These are phyloP conservation scores for Myxozyma udenii DNA, from an alignment of 805 yeast genomes.

Conservation along the genomic window DNA sequence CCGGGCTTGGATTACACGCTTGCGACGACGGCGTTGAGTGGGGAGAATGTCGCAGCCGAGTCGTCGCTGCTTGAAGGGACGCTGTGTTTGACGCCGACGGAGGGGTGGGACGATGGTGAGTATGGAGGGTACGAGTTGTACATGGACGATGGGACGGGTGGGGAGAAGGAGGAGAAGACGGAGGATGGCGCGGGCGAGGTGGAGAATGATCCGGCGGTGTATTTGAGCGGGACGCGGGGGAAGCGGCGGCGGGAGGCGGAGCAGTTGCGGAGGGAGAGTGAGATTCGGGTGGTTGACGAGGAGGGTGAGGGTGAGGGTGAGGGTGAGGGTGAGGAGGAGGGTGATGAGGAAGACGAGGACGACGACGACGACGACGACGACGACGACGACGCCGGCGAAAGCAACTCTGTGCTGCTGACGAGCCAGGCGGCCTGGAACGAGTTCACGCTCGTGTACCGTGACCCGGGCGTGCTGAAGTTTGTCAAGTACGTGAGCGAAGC, in stretches of 20 bases:
- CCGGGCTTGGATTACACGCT: conserved; percentile 93
- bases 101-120: conserved; percentile 74
- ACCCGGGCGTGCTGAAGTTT: conserved; percentile 82
- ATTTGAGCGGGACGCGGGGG: conserved; percentile 21
- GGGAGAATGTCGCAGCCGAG: conserved; percentile 34
- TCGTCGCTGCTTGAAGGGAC: conserved; percentile 70
- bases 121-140: conserved; percentile 92
- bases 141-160: conserved; percentile 45
- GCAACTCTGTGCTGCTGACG: conserved; percentile 73
- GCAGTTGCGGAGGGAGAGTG: conserved; percentile 12
- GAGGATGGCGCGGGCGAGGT: conserved; percentile 44
- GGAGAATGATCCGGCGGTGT: conserved; percentile 32
- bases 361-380: conserved; percentile 67
- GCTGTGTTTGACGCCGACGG: conserved; percentile 72
- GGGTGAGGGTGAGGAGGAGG: conserved; percentile 41
- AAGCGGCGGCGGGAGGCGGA: conserved; percentile 18
- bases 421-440: conserved; percentile 82
- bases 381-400: conserved; percentile 52
- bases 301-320: conserved; percentile 40
- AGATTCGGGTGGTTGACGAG: conserved; percentile 1
- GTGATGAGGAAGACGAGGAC: conserved; percentile 38
- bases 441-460: conserved; percentile 72
- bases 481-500: conserved; percentile 84
- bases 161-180: conserved; percentile 54
- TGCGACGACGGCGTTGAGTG: conserved; percentile 58